Conservation (phyloP, 208 protist genomes). For the Trichomonas gallinae region DNA sequence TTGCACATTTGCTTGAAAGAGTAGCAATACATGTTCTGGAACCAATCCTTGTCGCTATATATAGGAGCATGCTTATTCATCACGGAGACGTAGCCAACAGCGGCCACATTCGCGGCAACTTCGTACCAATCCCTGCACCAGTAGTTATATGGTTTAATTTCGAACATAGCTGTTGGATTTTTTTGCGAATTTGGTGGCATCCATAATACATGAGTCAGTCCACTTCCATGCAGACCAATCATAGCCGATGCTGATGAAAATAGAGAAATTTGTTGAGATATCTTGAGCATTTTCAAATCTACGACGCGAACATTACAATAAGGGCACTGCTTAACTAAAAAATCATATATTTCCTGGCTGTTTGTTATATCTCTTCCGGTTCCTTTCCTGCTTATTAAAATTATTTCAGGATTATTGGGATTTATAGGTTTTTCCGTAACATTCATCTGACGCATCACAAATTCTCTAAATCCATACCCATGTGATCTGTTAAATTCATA, state of each 20-base stretch:
- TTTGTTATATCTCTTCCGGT: background rate
- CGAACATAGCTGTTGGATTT: background rate
- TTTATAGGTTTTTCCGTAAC: background rate
- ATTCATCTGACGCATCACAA: background rate
- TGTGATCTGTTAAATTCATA: background rate
- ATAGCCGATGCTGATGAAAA: background rate
- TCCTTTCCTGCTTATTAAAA: background rate
- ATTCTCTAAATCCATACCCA: background rate
- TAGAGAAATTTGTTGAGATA: background rate
- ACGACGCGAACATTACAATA: background rate
- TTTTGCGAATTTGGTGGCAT: background rate
- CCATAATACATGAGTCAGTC: background rate
- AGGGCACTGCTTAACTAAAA: background rate
- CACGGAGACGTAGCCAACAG: background rate
- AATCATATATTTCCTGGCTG: background rate
- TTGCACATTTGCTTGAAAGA: background rate
- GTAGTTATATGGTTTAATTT: background rate
- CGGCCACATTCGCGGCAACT: background rate
- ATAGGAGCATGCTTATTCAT: background rate
- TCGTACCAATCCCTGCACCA: background rate
- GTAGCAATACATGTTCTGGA: background rate
- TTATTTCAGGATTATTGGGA: background rate
- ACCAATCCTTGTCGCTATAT: background rate
- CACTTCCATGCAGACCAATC: background rate
- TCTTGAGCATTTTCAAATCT: background rate